Evolutionary conservation across 176 grass and related monocot genomes (phyloP).

Genomic region (Carex myosuroides): DNA sequence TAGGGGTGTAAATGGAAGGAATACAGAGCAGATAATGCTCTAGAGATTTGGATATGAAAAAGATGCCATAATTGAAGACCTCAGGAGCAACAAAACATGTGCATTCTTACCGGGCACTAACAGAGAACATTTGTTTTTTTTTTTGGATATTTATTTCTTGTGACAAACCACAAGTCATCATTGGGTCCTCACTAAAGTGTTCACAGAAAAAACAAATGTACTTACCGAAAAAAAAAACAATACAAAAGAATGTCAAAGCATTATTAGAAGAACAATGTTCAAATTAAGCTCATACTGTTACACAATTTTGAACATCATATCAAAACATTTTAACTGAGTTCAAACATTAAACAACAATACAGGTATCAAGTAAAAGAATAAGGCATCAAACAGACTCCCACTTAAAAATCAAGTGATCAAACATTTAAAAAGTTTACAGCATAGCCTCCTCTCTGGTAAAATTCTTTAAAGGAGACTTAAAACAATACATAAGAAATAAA

Average conservation of each 20-base stretch:
- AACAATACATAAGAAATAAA: neutral
- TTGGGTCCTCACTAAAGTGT: neutral
- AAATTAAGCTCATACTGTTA: neutral
- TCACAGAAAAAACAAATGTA: neutral
- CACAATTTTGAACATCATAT: neutral
- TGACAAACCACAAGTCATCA: neutral
- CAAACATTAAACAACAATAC: neutral
- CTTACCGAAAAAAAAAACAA: neutral
- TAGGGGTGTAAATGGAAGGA: too few species aligned
- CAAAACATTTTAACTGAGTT: neutral
- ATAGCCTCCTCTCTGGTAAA: too few species aligned
- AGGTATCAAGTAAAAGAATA: too few species aligned
- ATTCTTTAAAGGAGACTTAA: neutral
- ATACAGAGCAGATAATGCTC: too few species aligned
- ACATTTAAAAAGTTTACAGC: too few species aligned
- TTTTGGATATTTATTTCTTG: neutral
- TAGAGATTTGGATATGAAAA: too few species aligned
- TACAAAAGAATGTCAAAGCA: neutral
- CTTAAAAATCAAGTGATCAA: too few species aligned
- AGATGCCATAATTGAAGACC: too few species aligned
- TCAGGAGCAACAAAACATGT: neutral
- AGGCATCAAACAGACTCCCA: too few species aligned
- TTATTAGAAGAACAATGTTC: neutral
- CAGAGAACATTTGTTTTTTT: neutral
- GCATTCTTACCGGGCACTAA: neutral